These are phyloP conservation scores for Fistulinella cinereoalba DNA, from an alignment of 1,284 basidiomycete genomes.

Conservation along the genomic window DNA sequence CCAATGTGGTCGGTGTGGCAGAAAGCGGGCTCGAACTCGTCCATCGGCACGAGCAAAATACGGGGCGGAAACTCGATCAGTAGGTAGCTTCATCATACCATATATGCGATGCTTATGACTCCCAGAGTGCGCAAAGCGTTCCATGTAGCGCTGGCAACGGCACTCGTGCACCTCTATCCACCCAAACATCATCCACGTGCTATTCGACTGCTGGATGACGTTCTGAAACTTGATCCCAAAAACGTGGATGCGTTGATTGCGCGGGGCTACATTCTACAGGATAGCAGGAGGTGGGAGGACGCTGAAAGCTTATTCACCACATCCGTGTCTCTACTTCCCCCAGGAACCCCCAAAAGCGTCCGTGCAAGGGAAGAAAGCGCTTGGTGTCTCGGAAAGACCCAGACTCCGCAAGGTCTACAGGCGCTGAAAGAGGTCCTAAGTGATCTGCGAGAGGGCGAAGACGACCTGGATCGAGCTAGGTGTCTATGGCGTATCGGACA, in stretches of 20 bases:
- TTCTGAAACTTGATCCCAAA: constrained; percentile 60
- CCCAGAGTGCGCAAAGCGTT: constrained; percentile 58
- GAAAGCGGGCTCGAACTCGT: constrained; percentile 69
- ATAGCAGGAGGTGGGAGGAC: constrained; percentile 65
- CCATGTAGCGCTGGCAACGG: constrained; percentile 63
- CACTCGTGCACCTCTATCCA: constrained; percentile 82
- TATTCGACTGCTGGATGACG: constrained; percentile 66
- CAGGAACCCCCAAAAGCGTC: constrained; percentile 49
- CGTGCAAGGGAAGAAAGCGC: constrained; percentile 81
- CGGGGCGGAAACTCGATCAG: constrained; percentile 56
- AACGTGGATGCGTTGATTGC: constrained; percentile 73
- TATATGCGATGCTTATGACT: constrained; percentile 1
- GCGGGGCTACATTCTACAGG: constrained; percentile 72
- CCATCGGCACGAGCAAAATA: constrained; percentile 54
- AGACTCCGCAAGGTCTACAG: constrained; percentile 50
- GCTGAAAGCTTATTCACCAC: constrained; percentile 63
- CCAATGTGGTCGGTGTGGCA: constrained; percentile 68
- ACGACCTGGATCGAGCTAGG: constrained; percentile 63
- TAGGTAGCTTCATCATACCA: constrained; percentile 31
- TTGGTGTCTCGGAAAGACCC: constrained; percentile 76
- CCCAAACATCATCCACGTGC: constrained; percentile 90
- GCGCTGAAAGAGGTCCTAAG: constrained; percentile 61
- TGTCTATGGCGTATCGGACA: constrained; percentile 84
- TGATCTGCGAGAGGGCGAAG: constrained; percentile 48
- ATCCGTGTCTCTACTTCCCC: constrained; percentile 47